Evolutionary conservation across 2,329 filamentous ascomycete species (phyloP), one percentile per base, ranked within the genome.

Genomic region (Chaetomiaceae sp.): DNA sequence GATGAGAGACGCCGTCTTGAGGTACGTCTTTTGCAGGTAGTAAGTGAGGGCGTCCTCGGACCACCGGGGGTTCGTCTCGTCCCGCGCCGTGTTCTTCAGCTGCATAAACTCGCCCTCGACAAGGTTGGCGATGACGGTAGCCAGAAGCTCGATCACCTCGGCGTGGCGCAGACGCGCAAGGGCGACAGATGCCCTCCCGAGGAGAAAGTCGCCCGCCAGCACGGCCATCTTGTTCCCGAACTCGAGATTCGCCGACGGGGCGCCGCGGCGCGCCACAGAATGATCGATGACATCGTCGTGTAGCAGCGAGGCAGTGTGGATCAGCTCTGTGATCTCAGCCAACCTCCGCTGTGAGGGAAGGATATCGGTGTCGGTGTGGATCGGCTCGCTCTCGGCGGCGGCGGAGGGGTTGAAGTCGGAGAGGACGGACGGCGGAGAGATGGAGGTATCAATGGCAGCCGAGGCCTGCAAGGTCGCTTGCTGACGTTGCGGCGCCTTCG

Each of bases 81-180:
- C 92, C 58, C 81, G 78, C 40, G 87, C 88, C 1, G 93, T 97
- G 70, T 99, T 99, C 73, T 96, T 95, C 62, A 99, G 76, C 74
- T 99, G 93, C 93, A 99, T 99, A 74, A 99, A 97, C 70, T 99
- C 93, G 65, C 93, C 93, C 72, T 99, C 93, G 17, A 99, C 91
- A 21, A 99, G 76, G 67, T 99, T 99, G 39, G 93, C 92, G 60
- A 99, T 97, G 37, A 97, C 93, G 1, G 92, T 97, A 4, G 93
- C 90, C 25, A 99, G 75, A 7, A 99, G 79, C 72, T 99, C 93
- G 8, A 90, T 89, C 3, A 99, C 93, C 70, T 99, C 93, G 38
- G 91, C 87, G 65, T 99, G 89, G 27, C 92, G 82, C 53, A 99
- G 73, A 37, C 93, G 83, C 13, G 93, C 93, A 37, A 99, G 78